Evolutionary conservation across 208 protist species (phyloP).

Genomic region (Borovskyia barvae): DNA sequence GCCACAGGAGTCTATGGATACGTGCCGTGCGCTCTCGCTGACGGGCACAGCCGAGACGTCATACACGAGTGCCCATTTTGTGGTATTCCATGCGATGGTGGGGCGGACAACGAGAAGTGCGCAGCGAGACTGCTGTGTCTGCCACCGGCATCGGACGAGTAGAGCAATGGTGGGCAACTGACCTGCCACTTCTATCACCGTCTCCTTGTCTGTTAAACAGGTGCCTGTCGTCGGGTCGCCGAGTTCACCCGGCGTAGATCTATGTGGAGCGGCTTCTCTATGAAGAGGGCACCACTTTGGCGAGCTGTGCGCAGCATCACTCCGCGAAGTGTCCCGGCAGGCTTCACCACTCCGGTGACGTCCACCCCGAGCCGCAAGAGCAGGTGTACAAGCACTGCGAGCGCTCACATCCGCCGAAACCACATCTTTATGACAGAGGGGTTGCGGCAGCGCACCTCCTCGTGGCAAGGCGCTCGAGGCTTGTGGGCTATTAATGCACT

Average conservation of each 20-base stretch:
- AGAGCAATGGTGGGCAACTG: constrained; percentile 21
- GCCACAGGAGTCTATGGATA: constrained; percentile 9
- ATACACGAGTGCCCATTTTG: constrained; percentile 5
- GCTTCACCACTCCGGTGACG: neutral
- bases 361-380: neutral
- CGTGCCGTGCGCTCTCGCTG: constrained; percentile 17
- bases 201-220: too few species aligned
- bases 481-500: too few species aligned
- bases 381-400: neutral
- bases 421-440: constrained; percentile 1
- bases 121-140: constrained; percentile 1
- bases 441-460: neutral
- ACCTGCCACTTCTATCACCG: neutral
- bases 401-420: constrained; percentile 14
- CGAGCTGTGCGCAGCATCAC: too few species aligned
- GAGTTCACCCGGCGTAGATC: too few species aligned
- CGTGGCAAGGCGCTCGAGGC: too few species aligned
- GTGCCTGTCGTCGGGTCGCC: too few species aligned
- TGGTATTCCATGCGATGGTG: neutral
- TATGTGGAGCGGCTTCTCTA: too few species aligned
- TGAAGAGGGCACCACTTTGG: too few species aligned
- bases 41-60: neutral
- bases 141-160: neutral
- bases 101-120: constrained; percentile 22
- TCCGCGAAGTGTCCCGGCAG: neutral